phyloP scores from a whole-genome alignment of 441 rosid genomes.

The Pelargonium citronellum region DNA sequence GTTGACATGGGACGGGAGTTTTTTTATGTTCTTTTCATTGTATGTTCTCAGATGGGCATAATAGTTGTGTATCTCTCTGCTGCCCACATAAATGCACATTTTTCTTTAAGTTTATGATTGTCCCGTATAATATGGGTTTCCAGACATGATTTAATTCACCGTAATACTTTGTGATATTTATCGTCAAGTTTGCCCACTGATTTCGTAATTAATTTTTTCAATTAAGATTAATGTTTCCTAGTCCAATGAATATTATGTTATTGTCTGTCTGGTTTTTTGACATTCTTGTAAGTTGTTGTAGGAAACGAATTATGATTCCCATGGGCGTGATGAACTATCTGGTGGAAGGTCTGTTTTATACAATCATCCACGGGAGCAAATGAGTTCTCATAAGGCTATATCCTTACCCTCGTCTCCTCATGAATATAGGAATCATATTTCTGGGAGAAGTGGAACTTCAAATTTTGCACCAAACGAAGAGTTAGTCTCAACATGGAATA shows the following conservation, averaged over 20 bases:
- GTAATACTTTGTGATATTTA: not conserved
- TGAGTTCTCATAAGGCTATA: slow-evolving; percentile 82
- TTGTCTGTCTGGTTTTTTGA: slow-evolving; percentile 13
- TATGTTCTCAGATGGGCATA: not conserved
- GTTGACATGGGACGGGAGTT: not conserved
- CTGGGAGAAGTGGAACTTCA: slow-evolving; percentile 49
- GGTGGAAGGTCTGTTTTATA: slow-evolving; percentile 55
- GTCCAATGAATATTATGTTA: slow-evolving; percentile 11
- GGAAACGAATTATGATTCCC: slow-evolving; percentile 55
- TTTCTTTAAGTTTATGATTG: not conserved
- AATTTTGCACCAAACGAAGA: slow-evolving; percentile 43
- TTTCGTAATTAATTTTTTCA: not conserved
- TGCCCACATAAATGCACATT: not conserved
- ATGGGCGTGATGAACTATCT: slow-evolving; percentile 52
- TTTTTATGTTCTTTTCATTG: no score
- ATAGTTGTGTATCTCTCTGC: not conserved
- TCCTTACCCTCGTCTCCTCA: slow-evolving; percentile 97
- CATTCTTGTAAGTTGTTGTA: slow-evolving; percentile 25
- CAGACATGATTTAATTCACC: not conserved
- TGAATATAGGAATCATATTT: slow-evolving; percentile 57
- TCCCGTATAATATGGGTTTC: not conserved
- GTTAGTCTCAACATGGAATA: slow-evolving; percentile 66
- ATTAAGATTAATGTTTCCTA: not conserved
- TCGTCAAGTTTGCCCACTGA: not conserved
- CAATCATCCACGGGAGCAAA: slow-evolving; percentile 43